Conservation (phyloP, 345 rosid genomes). For the Eucalyptus caleyi region DNA sequence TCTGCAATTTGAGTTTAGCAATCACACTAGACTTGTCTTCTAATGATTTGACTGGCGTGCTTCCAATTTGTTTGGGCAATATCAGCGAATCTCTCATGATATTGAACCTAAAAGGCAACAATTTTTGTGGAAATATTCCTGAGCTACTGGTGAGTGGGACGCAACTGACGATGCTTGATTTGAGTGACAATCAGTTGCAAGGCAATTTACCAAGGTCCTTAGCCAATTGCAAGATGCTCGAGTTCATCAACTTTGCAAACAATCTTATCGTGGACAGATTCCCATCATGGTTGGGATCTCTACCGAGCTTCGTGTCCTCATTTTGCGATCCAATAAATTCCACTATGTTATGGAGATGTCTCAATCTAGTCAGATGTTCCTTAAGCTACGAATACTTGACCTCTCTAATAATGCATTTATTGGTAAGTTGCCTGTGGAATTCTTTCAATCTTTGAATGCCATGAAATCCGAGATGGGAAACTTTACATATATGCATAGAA, state of each 20-base stretch:
- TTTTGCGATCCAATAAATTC: too few species aligned
- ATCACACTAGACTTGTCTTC: background rate
- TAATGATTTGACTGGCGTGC: conserved; percentile 2
- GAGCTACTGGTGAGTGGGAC: fast-evolving
- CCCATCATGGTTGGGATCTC: too few species aligned
- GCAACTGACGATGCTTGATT: fast-evolving
- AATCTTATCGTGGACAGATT: too few species aligned
- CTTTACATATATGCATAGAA: fast-evolving
- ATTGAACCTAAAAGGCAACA: background rate
- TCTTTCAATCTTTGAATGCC: too few species aligned
- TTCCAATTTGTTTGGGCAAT: conserved; percentile 9
- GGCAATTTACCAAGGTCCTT: too few species aligned
- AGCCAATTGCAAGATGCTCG: too few species aligned
- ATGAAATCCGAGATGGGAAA: fast-evolving
- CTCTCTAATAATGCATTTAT: too few species aligned
- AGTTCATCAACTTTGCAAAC: too few species aligned
- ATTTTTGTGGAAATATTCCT: fast-evolving
- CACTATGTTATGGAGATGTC: fast-evolving
- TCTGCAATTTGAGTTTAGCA: background rate
- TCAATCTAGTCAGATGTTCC: too few species aligned
- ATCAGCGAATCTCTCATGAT: background rate
- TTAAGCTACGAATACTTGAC: fast-evolving
- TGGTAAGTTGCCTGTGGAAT: fast-evolving
- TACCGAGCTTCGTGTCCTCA: too few species aligned
- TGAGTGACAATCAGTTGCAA: too few species aligned